Evolutionary conservation across 1,139 yeast genomes (phyloP).

Genomic region (Candida dubliniensis): DNA sequence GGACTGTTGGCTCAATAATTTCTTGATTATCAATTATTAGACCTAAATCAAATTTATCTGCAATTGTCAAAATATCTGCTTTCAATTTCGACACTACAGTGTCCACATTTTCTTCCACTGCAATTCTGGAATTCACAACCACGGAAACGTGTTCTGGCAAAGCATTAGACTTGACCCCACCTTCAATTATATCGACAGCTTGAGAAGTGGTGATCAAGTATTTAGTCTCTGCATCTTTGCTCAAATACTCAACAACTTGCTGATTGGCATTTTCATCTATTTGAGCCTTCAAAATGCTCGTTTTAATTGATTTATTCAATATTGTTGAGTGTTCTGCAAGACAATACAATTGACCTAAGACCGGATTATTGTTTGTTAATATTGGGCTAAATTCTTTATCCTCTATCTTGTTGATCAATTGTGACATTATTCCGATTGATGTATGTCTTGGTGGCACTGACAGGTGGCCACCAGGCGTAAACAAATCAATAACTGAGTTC

Average conservation of each 20-base stretch:
- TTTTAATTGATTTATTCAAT: slow-evolving; percentile 30
- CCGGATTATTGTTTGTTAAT: slow-evolving; percentile 43
- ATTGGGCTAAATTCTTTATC: slow-evolving; percentile 32
- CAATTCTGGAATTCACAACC: slow-evolving; percentile 59
- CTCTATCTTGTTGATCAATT: slow-evolving; percentile 40
- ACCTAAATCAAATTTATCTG: slow-evolving; percentile 48
- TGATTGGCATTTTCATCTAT: slow-evolving; percentile 41
- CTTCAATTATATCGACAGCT: slow-evolving; percentile 66
- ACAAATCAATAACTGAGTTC: slow-evolving; percentile 37
- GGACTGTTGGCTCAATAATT: slow-evolving; percentile 27
- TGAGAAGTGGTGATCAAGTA: slow-evolving; percentile 62
- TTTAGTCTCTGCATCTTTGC: slow-evolving; percentile 22
- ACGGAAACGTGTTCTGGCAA: slow-evolving; percentile 66
- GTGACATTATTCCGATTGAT: slow-evolving; percentile 45
- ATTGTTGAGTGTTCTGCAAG: slow-evolving; percentile 39
- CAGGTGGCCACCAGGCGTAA: slow-evolving; percentile 51
- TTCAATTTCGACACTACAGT: slow-evolving; percentile 40
- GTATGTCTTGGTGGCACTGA: slow-evolving; percentile 51
- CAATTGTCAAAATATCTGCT: slow-evolving; percentile 38
- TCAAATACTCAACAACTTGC: slow-evolving; percentile 37
- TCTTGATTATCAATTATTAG: slow-evolving; percentile 37
- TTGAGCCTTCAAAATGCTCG: slow-evolving; percentile 43
- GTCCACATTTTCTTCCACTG: slow-evolving; percentile 41
- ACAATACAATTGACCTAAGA: slow-evolving; percentile 42
- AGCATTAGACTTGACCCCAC: slow-evolving; percentile 73